phyloP scores from a whole-genome alignment of 108 stramenopile species.

The Stephanodiscus triporus region DNA sequence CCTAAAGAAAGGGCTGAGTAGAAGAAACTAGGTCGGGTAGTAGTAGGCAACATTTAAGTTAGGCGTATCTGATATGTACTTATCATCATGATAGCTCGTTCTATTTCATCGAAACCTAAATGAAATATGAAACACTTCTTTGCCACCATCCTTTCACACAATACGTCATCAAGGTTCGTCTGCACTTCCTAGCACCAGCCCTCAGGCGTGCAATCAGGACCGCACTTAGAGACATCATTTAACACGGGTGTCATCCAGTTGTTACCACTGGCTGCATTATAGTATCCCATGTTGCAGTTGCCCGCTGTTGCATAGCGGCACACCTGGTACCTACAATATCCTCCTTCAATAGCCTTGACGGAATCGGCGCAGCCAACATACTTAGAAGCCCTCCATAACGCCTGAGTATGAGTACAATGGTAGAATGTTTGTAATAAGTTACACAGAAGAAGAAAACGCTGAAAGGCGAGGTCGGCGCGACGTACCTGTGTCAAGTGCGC shows the following conservation, averaged over 20 bases:
- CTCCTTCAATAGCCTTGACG: slow-evolving; percentile 11
- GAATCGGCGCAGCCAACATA: slow-evolving; percentile 34
- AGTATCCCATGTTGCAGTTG: slow-evolving; percentile 27
- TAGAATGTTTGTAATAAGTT: not conserved
- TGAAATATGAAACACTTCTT: not conserved
- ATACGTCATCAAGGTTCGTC: not conserved
- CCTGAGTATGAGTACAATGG: not conserved
- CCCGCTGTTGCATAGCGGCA: slow-evolving; percentile 35
- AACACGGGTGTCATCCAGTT: slow-evolving; percentile 5
- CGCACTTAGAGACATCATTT: not conserved
- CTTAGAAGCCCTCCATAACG: slow-evolving; percentile 25
- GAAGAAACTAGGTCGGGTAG: not conserved
- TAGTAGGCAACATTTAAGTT: slow-evolving; percentile 1
- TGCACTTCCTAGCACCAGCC: not conserved
- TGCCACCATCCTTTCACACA: not conserved
- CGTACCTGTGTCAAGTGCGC: slow-evolving; percentile 31
- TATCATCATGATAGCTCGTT: no score
- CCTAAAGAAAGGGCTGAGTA: no score
- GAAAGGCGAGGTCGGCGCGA: not conserved
- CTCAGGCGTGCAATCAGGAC: slow-evolving; percentile 2
- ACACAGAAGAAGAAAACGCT: not conserved
- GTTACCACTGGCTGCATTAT: not conserved
- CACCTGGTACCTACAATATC: slow-evolving; percentile 23
- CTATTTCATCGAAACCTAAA: not conserved
- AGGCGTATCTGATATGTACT: no score